Base-by-base conservation (phyloP, 208 protist species). In the Leptomonas pyrrhocoris region DNA sequence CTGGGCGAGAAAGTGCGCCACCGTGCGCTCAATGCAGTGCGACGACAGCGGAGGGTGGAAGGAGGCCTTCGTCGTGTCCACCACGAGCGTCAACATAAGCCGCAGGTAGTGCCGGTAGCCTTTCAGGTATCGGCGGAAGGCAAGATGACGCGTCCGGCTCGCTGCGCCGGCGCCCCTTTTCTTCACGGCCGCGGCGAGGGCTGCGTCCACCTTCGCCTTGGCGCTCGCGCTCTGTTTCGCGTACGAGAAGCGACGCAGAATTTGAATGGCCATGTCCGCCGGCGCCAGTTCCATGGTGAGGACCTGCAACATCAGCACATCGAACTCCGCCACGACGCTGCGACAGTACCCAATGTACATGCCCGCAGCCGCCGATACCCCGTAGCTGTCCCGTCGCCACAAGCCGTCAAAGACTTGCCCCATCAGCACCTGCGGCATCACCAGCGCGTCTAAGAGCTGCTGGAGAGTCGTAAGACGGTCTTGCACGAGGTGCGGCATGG, bases 341-440 rank as follows among this genome's bases (percentile, higher is more conserved):
- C 64, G 77, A 16, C 54, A 36, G 38, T 72, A 57, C 19, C 67
- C 46, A n/a, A 75, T 43, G 72, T 92, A 89, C 55, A 69, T 73
- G 46, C 63, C 59, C 50, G 30, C 34, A 23, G 59, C 59, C 8
- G 48, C 53, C 34, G 64, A 30, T 42, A 91, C 80, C 30, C 83
- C 66, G 58, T 75, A 80, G 38, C 85, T 77, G 54, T 80, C 74
- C 15, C 82, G 80, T 2, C 73, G 76, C 89, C 88, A 94, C 40
- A 91, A 50, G 0, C 85, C 86, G 25, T 79, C 66, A 16, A 84
- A 60, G 1, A 90, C 68, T 49, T 93, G 88, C 18, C 78, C 68
- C 0, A 76, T 43, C 31, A 96, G 62, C 60, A 94, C 91, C 38
- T 84, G 79, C 15, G 88, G 91, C 91, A 94, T 92, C 48, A 93